These are phyloP conservation scores for Megacollybia marginata DNA, from an alignment of 768 basidiomycete species.

Conservation along the genomic window DNA sequence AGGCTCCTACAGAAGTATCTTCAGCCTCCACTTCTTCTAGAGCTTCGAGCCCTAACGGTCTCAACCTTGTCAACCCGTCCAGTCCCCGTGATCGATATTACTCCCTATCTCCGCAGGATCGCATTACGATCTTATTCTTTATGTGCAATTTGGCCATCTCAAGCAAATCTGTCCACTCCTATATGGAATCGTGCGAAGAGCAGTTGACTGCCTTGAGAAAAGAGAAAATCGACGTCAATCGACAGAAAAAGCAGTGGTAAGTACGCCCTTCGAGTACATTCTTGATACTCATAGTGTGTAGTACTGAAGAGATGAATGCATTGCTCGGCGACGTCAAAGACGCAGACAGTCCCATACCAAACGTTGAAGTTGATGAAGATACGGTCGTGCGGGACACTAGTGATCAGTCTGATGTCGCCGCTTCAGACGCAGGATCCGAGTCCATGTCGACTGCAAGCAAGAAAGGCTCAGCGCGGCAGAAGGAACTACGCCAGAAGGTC, in stretches of 20 bases:
- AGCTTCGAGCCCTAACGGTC: constrained; percentile 36
- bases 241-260: constrained; percentile 82
- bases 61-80: constrained; percentile 31
- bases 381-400: constrained; percentile 56
- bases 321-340: constrained; percentile 54
- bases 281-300: constrained; percentile 20
- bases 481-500: constrained; percentile 44
- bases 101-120: constrained; percentile 65
- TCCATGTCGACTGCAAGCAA: constrained; percentile 37
- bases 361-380: constrained; percentile 46
- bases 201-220: constrained; percentile 89
- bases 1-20: constrained; percentile 33
- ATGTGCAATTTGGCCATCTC: constrained; percentile 87
- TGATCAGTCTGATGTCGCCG: constrained; percentile 65
- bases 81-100: constrained; percentile 67
- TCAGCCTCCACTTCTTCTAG: constrained; percentile 41
- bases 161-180: constrained; percentile 79
- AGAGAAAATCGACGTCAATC: constrained; percentile 92
- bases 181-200: constrained; percentile 88
- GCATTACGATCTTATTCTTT: constrained; percentile 80
- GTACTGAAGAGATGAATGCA: constrained; percentile 67
- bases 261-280: constrained; percentile 22
- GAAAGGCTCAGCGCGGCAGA: constrained; percentile 42
- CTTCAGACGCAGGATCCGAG: constrained; percentile 57
- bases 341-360: constrained; percentile 25